These are phyloP conservation scores for Hevea brasiliensis DNA, from an alignment of 345 rosid species.

Conservation along the genomic window DNA sequence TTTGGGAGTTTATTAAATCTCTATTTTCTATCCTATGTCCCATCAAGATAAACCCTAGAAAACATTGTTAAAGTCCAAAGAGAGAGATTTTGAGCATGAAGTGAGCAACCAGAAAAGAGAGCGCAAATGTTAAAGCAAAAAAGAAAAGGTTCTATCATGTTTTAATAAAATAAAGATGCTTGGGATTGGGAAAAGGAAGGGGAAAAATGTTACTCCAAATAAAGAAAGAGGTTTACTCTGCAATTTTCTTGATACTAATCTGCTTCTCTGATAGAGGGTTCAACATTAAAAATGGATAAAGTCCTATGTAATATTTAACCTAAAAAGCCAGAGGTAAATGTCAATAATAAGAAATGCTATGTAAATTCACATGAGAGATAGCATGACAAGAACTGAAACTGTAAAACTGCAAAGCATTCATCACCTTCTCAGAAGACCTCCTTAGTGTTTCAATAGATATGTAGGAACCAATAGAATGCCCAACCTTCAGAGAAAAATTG, in stretches of 20 bases:
- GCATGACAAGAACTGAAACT: neutral
- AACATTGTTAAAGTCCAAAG: neutral
- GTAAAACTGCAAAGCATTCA: slow-evolving; percentile 9
- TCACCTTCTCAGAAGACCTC: slow-evolving; percentile 60
- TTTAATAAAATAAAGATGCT: neutral
- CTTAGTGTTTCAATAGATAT: slow-evolving; percentile 58
- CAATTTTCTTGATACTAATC: slow-evolving; percentile 47
- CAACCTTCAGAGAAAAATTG: slow-evolving; percentile 52
- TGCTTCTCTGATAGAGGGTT: slow-evolving; percentile 57
- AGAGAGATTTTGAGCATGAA: neutral
- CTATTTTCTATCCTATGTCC: neutral
- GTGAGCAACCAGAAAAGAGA: neutral
- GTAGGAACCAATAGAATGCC: slow-evolving; percentile 83
- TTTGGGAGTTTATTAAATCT: neutral
- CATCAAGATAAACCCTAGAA: neutral
- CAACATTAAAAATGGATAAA: slow-evolving; percentile 76
- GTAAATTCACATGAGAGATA: neutral
- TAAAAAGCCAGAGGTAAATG: slow-evolving; percentile 28
- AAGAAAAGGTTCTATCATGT: neutral
- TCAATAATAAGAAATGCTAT: neutral
- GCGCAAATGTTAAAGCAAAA: neutral
- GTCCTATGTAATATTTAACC: slow-evolving; percentile 57
- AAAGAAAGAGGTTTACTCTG: slow-evolving; percentile 45
- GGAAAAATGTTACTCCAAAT: neutral
- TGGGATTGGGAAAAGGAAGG: neutral